These are phyloP conservation scores for Penicillium palitans DNA, from an alignment of 2,329 filamentous ascomycete genomes.

Conservation along the genomic window DNA sequence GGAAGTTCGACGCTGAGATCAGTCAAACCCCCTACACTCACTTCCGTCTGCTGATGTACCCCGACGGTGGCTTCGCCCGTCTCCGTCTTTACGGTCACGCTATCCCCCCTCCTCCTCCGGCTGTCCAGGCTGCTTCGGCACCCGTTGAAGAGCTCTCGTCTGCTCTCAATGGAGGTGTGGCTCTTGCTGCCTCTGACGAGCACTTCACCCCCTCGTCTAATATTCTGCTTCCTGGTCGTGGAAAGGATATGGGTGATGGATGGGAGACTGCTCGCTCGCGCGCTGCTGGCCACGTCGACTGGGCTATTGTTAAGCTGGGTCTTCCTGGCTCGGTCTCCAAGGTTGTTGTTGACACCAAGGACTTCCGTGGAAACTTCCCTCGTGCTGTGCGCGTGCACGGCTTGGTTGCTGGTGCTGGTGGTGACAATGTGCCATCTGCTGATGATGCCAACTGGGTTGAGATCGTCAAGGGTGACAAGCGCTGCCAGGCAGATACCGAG, in stretches of 20 bases:
- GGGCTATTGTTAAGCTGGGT: constrained; percentile 44
- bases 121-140: not conserved
- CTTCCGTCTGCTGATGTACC: constrained; percentile 48
- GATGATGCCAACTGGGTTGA: constrained; percentile 41
- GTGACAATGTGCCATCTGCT: constrained; percentile 30
- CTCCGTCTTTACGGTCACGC: constrained; percentile 46
- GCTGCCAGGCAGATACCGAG: constrained; percentile 43
- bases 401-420: constrained; percentile 20
- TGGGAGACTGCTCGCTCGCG: constrained; percentile 47
- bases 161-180: constrained; percentile 43
- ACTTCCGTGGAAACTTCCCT: constrained; percentile 49
- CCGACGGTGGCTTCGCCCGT: constrained; percentile 48
- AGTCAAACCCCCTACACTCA: constrained; percentile 41
- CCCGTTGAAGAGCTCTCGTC: constrained; percentile 43
- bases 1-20: constrained; percentile 34
- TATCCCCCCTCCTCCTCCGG: constrained; percentile 33
- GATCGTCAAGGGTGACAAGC: constrained; percentile 38
- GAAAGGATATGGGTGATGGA: constrained; percentile 48
- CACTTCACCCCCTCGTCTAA: constrained; percentile 46
- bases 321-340: constrained; percentile 40
- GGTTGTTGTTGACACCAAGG: constrained; percentile 47
- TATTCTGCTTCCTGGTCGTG: constrained; percentile 44
- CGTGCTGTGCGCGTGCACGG: constrained; percentile 43
- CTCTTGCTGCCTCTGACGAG: constrained; percentile 43
- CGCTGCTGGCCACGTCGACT: constrained; percentile 43